Evolutionary conservation across 768 basidiomycete species (phyloP), one percentile per base, ranked within the genome.

Genomic region (Kwoniella newhampshirensis): DNA sequence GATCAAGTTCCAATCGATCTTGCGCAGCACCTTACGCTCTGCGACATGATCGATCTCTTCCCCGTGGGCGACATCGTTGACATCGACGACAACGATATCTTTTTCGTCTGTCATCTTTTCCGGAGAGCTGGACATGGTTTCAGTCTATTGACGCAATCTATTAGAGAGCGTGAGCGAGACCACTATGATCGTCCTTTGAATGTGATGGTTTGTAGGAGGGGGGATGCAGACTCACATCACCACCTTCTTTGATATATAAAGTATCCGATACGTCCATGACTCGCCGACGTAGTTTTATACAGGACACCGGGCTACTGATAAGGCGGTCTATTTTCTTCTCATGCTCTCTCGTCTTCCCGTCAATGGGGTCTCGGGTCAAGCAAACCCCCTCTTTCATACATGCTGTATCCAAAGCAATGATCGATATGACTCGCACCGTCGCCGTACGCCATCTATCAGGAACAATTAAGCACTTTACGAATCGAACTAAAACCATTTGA

Each of bases 1-100:
- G 36, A 50, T 50, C 4, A 50, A 36, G 26, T 50, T 50, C 18
- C 18, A 36, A 25, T 50, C 49, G 3, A 50, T 50, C 17, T 50
- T 50, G 32, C 49, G 36, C 12, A 32, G 32, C 32, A 32, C 32
- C 13, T 13, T 32, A 13, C 32, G 32, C 13, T 32, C 32, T 6
- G 32, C 32, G 13, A 32, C 32, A 50, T 50, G 32, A 36, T 36
- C 26, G 35, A 37, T 50, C 21, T 50, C 36, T 50, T 36, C 49
- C 25, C 39, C 30, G 11, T 37, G 26, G 18, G 36, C 49, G 32
- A 25, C 32, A 30, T 50, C 49, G 49, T 36, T 23, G 37, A 2
- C 17, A 21, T 50, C 49, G 37, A 36, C 30, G 21, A 50, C 23
- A 15, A 36, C 8, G 18, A 50, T 36, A 11, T 48, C 47, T 20